A percentile compares a stretch with the other conserved stretches of the same genome.
Evolutionary conservation across 2,329 filamentous ascomycete species (phyloP).

Genomic region (Phoma sp.): DNA sequence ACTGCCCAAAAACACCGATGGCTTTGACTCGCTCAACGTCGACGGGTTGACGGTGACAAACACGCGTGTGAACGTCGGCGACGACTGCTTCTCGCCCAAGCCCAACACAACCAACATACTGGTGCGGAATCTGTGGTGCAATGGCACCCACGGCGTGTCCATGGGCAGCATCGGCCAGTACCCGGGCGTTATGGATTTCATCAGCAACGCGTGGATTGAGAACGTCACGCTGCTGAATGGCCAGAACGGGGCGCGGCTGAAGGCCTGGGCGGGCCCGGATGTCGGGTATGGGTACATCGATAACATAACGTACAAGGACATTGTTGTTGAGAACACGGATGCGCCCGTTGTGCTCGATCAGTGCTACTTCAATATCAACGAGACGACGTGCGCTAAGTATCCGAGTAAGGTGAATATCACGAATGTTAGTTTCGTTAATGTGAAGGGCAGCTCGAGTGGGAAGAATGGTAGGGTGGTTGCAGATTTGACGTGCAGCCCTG

Average conservation of each 20-base stretch:
- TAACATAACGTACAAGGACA: constrained; percentile 68
- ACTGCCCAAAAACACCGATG: constrained; percentile 66
- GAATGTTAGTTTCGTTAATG: constrained; percentile 65
- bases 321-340: constrained; percentile 65
- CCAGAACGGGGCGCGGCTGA: constrained; percentile 63
- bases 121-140: constrained; percentile 43
- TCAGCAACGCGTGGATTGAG: constrained; percentile 59
- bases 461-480: constrained; percentile 62
- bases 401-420: constrained; percentile 65
- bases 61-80: constrained; percentile 44
- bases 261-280: constrained; percentile 64
- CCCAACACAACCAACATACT: constrained; percentile 45
- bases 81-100: constrained; percentile 43
- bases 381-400: constrained; percentile 58
- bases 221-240: constrained; percentile 64
- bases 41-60: constrained; percentile 55
- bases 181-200: constrained; percentile 39
- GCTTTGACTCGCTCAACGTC: constrained; percentile 66
- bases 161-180: constrained; percentile 44
- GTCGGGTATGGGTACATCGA: constrained; percentile 66
- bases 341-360: constrained; percentile 64
- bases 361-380: constrained; percentile 66
- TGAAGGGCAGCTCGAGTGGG: constrained; percentile 63
- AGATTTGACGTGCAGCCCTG: constrained; percentile 62
- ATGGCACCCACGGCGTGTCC: constrained; percentile 42